Evolutionary conservation across 306 rosid genomes (phyloP).

Genomic region (Inga oerstediana): DNA sequence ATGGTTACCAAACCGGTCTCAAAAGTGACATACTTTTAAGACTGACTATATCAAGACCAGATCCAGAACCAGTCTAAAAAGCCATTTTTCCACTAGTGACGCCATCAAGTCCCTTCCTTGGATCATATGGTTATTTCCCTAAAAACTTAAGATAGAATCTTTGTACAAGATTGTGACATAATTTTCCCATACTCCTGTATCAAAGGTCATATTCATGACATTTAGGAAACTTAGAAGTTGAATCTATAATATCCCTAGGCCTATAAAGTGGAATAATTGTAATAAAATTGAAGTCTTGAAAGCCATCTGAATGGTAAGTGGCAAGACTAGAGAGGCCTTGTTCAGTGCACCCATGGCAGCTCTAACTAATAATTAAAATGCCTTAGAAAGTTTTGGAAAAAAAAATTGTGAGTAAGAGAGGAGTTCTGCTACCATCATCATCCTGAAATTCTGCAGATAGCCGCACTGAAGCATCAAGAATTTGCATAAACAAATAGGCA

Average conservation of each 20-base stretch:
- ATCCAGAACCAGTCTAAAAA: too few species aligned
- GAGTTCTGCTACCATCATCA: background rate
- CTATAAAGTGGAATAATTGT: conserved; percentile 25
- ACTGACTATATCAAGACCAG: too few species aligned
- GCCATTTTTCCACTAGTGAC: too few species aligned
- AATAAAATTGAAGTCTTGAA: conserved; percentile 24
- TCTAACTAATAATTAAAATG: conserved; percentile 13
- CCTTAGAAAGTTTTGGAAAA: background rate
- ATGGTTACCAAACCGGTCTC: too few species aligned
- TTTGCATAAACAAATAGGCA: conserved; percentile 6
- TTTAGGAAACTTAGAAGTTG: conserved; percentile 29
- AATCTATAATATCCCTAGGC: conserved; percentile 13
- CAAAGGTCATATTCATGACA: conserved; percentile 41
- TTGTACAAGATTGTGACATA: conserved; percentile 5
- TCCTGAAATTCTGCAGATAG: conserved; percentile 11
- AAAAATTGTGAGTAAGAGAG: background rate
- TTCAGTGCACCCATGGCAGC: background rate
- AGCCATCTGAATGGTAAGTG: conserved; percentile 22
- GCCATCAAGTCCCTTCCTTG: too few species aligned
- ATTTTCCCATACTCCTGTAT: conserved; percentile 5
- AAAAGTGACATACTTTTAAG: too few species aligned
- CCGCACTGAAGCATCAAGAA: conserved; percentile 19
- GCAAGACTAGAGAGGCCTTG: background rate
- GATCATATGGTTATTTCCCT: too few species aligned
- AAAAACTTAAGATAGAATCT: background rate